phyloP scores from a whole-genome alignment of 208 protist species.

The Porcisia hertigi region DNA sequence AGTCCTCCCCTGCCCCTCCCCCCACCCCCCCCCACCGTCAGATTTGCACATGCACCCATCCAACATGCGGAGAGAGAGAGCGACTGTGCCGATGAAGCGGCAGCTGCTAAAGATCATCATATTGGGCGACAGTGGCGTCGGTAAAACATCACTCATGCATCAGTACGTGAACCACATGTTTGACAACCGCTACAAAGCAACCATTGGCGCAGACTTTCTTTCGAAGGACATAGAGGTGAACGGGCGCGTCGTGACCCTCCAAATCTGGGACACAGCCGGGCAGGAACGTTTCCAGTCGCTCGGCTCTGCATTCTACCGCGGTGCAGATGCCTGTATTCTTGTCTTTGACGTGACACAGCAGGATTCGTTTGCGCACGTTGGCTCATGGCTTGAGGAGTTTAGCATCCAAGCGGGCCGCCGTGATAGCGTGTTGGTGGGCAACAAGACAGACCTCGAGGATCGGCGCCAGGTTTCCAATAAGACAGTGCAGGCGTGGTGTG shows the following conservation, averaged over 20 bases:
- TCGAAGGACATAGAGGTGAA: constrained; percentile 98
- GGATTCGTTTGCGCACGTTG: constrained; percentile 84
- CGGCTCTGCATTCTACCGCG: constrained; percentile 99
- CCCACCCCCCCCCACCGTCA: not conserved
- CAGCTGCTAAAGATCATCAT: constrained; percentile 96
- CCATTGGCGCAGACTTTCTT: constrained; percentile 99
- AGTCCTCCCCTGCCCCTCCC: not conserved
- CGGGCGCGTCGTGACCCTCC: constrained; percentile 96
- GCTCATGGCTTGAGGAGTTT: constrained; percentile 99
- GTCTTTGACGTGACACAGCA: constrained; percentile 91
- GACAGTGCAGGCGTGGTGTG: constrained; percentile 96
- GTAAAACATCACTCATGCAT: constrained; percentile 93
- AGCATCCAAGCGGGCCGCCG: constrained; percentile 95
- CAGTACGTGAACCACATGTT: constrained; percentile 92
- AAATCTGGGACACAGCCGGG: constrained; percentile 96
- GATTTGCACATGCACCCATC: not conserved
- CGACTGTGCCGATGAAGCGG: constrained; percentile 41
- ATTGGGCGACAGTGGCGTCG: constrained; percentile 92
- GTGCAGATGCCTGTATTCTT: constrained; percentile 97
- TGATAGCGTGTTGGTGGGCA: constrained; percentile 98
- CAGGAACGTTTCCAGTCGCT: constrained; percentile 99
- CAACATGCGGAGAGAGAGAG: not conserved
- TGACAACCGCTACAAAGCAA: constrained; percentile 98
- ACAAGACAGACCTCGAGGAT: constrained; percentile 98
- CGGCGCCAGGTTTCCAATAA: constrained; percentile 92